These are phyloP conservation scores for Psophocarpus tetragonolobus DNA, from an alignment of 306 rosid species.

Conservation along the genomic window DNA sequence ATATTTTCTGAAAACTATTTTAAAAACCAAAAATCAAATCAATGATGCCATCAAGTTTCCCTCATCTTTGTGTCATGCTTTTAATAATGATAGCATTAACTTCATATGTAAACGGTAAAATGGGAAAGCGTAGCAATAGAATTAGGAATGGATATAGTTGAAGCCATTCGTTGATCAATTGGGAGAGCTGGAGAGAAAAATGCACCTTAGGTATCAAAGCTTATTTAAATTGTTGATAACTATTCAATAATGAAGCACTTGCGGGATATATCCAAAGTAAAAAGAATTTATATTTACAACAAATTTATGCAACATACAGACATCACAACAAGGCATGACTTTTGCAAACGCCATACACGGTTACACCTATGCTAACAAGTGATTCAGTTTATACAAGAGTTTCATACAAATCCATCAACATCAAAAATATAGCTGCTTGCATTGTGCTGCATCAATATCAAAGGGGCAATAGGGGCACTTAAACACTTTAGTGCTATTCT, in stretches of 20 bases:
- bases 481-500: slow-evolving; percentile 70
- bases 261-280: slow-evolving; percentile 14
- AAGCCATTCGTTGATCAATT: background rate
- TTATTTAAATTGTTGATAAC: background rate
- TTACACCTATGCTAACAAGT: slow-evolving; percentile 41
- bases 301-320: slow-evolving; percentile 36
- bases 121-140: background rate
- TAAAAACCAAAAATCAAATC: no score
- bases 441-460: slow-evolving; percentile 61
- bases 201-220: background rate
- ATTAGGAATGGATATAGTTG: background rate
- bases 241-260: background rate
- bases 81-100: background rate
- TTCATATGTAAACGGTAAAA: background rate
- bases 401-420: slow-evolving; percentile 36
- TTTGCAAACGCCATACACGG: slow-evolving; percentile 34
- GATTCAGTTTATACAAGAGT: slow-evolving; percentile 40
- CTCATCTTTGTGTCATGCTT: background rate
- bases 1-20: no score
- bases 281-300: slow-evolving; percentile 71
- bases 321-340: slow-evolving; percentile 38
- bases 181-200: background rate
- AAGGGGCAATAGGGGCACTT: slow-evolving; percentile 88
- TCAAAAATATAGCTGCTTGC: slow-evolving; percentile 69
- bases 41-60: no score